Percentiles rank a stretch among this genome's conserved stretches.
phyloP scores from a whole-genome alignment of 2,329 filamentous ascomycete species.

The Cladophialophora yegresii region DNA sequence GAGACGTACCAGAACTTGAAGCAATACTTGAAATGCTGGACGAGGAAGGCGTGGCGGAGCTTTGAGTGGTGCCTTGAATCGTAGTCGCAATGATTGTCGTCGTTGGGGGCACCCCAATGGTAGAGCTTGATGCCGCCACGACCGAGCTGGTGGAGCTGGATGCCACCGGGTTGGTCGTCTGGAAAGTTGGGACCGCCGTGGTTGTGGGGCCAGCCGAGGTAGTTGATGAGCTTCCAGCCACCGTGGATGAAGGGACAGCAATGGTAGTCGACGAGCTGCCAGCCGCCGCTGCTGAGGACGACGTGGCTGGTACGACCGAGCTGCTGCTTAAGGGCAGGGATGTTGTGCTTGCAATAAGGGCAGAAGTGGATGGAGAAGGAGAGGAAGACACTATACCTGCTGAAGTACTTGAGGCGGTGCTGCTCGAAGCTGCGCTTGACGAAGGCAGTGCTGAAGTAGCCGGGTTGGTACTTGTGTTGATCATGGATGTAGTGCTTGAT shows the following conservation, averaged over 20 bases:
- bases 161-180: neutral
- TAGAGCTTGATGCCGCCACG: neutral
- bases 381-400: conserved; percentile 32
- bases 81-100: conserved; percentile 8
- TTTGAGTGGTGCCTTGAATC: conserved; percentile 5
- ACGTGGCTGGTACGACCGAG: neutral
- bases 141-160: neutral
- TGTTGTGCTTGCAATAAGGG: conserved; percentile 22
- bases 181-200: neutral
- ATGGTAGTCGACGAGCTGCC: conserved; percentile 1
- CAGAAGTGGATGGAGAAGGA: conserved; percentile 21
- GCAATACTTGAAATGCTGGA: conserved; percentile 4
- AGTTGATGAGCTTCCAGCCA: neutral
- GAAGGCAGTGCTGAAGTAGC: neutral
- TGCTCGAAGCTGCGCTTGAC: conserved; percentile 16
- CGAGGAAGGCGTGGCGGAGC: neutral
- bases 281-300: neutral
- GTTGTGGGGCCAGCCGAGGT: neutral
- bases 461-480: conserved; percentile 20
- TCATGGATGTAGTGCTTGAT: conserved; percentile 13
- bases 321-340: conserved; percentile 19
- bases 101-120: neutral
- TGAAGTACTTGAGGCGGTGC: conserved; percentile 25
- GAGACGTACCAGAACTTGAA: conserved; percentile 26
- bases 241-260: too few species aligned